Evolutionary conservation across 2,329 filamentous ascomycete genomes (phyloP), one percentile per base, ranked within the genome.

Genomic region (Zarea fungicola): DNA sequence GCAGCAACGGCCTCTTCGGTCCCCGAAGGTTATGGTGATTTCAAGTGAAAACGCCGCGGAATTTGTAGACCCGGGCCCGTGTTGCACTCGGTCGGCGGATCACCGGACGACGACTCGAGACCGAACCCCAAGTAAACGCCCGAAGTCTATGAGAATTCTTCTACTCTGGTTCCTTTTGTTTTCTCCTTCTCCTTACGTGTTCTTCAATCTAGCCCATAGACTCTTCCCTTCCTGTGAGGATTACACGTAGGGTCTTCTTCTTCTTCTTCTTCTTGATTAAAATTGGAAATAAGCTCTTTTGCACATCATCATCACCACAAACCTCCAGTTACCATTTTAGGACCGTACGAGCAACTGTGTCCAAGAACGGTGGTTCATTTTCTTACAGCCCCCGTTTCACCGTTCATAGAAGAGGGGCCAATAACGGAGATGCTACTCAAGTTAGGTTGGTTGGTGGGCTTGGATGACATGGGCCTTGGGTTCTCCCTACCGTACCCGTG

Each of bases 351-450:
- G n/a, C n/a, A n/a, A n/a, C n/a, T n/a, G n/a, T n/a, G n/a, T n/a
- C n/a, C n/a, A n/a, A n/a, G n/a, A n/a, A n/a, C n/a, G n/a, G n/a
- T n/a, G n/a, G n/a, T n/a, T n/a, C n/a, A n/a, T n/a, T n/a, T n/a
- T n/a, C n/a, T n/a, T n/a, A n/a, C n/a, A n/a, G n/a, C 16, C 14
- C 26, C 21, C 44, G 26, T 35, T 47, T 25, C 35, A 32, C 35
- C 35, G 26, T 40, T 47, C 11, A 16, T 40, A 47, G 28, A 34
- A 35, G 39, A 9, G 40, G 35, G 35, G 25, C 26, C 35, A 46
- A 29, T 16, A 28, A 46, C 43, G 43, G 35, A 46, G 43, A 39
- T 46, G 14, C 26, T 46, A 19, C 43, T 40, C 18, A 32, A 40
- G 34, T 34, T 8, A 25, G 43, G 43, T 47, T 47, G 44, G 35